Evolutionary conservation across 257 asterid genomes (phyloP), one percentile per base, ranked within the genome.

Genomic region (Solanum gracilifrons): DNA sequence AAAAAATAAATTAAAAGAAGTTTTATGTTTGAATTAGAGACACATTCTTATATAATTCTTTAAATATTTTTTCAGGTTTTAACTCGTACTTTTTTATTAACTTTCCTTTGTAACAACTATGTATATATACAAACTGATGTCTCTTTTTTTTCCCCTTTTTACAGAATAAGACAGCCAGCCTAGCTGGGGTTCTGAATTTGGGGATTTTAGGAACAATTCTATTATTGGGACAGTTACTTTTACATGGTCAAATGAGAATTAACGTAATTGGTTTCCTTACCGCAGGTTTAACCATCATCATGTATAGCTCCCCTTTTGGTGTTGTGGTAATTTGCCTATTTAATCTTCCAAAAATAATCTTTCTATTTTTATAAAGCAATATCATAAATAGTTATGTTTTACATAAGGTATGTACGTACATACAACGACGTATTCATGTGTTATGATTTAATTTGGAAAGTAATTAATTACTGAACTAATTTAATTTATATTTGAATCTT

Each of bases 221-320:
- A 37, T 20, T 87, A 11, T 86, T 55, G 21, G 88, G 93, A 4
- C 90, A 90, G 16, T 87, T 93, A 6, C 11, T 90, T 41, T 35
- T 92, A 90, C 48, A 69, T 13, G 93, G 89, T 62, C 92, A 92
- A 1, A 25, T 27, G 39, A 92, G 93, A 90, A 94, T 96, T 77
- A 68, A 88, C 89, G 92, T 89, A 3, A 91, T 92, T 77, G 99
- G 98, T 29, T 86, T 90, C 43, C 73, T 96, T 83, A 87, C 95
- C 86, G 90, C 98, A 2, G 98, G 89, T 29, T 92, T 96, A 41
- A 95, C 94, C 35, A 87, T 96, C 86, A 84, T 96, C 87, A 96
- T 95, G 99, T 96, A 95, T 86, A 97, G 84, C 82, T 93, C 99
- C 41, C 99, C 99, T 68, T 96, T 96, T 75, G 88, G 95, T 13